These are phyloP conservation scores for Picochlorum sp. DNA, from an alignment of 139 green algal genomes.

Conservation along the genomic window DNA sequence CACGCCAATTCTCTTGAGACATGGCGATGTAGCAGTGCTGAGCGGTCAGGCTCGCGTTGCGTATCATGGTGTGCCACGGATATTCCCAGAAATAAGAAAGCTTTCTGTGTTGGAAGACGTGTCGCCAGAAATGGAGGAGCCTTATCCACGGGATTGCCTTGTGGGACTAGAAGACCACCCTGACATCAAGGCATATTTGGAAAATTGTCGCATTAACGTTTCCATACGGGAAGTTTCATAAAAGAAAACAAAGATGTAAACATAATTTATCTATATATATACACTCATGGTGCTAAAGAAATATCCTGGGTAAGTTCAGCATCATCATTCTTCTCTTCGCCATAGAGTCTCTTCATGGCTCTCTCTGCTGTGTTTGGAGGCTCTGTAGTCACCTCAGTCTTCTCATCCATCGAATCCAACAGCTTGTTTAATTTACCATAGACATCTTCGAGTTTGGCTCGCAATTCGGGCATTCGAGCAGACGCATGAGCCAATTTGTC, in stretches of 20 bases:
- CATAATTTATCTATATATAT: too few relatives aligned
- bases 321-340: background rate
- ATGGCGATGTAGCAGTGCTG: constrained; percentile 78
- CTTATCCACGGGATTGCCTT: background rate
- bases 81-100: constrained; percentile 18
- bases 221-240: constrained; percentile 4
- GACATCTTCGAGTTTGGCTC: constrained; percentile 21
- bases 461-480: constrained; percentile 15
- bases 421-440: constrained; percentile 15
- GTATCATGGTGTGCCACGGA: constrained; percentile 62
- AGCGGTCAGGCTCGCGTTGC: constrained; percentile 45
- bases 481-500: constrained; percentile 15
- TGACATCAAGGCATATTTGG: constrained; percentile 26
- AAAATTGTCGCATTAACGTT: constrained; percentile 26
- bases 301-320: background rate
- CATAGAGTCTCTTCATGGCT: background rate
- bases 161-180: background rate
- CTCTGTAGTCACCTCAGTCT: background rate
- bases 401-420: background rate
- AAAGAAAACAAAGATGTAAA: too few relatives aligned
- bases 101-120: background rate
- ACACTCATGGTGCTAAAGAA: too few relatives aligned
- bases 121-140: background rate
- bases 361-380: constrained; percentile 22
- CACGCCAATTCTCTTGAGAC: constrained; percentile 61